Evolutionary conservation across 1,139 yeast species (phyloP).

Genomic region (Candida sanyaensis): DNA sequence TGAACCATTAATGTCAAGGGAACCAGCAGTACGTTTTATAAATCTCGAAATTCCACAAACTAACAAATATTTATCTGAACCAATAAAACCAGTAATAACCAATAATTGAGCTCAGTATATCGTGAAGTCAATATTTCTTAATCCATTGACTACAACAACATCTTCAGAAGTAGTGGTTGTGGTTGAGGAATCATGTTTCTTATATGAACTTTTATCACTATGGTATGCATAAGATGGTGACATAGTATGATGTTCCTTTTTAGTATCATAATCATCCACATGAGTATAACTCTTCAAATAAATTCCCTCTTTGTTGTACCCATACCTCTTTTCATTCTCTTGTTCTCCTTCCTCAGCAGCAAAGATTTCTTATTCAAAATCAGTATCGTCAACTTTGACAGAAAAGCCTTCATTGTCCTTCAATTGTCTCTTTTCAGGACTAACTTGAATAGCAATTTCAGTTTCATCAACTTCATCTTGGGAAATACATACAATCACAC

Average conservation of each 20-base stretch:
- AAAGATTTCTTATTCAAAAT: conserved; percentile 68
- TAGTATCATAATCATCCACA: neutral
- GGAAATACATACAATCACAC: conserved; percentile 56
- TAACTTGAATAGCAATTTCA: conserved; percentile 20
- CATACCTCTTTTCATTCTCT: conserved; percentile 9
- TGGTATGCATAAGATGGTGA: conserved; percentile 1
- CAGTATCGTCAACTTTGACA: conserved; percentile 50
- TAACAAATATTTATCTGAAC: conserved; percentile 71
- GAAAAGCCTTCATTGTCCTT: conserved; percentile 34
- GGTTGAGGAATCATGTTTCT: conserved; percentile 8
- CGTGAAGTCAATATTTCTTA: conserved; percentile 20
- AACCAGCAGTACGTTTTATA: conserved; percentile 48
- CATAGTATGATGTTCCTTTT: conserved; percentile 3
- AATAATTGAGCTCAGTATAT: conserved; percentile 56
- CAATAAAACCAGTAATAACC: conserved; percentile 72
- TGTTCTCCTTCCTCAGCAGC: conserved; percentile 23
- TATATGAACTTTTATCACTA: conserved; percentile 9
- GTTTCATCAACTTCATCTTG: conserved; percentile 24
- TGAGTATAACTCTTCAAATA: conserved; percentile 1
- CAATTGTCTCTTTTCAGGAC: conserved; percentile 21
- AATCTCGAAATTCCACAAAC: conserved; percentile 56
- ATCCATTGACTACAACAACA: conserved; percentile 13
- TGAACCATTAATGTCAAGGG: conserved; percentile 39
- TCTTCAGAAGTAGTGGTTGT: conserved; percentile 6
- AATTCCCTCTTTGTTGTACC: conserved; percentile 10